Evolutionary conservation across 257 asterid genomes (phyloP), one percentile per base, ranked within the genome.

Genomic region (Nicotiana knightiana): DNA sequence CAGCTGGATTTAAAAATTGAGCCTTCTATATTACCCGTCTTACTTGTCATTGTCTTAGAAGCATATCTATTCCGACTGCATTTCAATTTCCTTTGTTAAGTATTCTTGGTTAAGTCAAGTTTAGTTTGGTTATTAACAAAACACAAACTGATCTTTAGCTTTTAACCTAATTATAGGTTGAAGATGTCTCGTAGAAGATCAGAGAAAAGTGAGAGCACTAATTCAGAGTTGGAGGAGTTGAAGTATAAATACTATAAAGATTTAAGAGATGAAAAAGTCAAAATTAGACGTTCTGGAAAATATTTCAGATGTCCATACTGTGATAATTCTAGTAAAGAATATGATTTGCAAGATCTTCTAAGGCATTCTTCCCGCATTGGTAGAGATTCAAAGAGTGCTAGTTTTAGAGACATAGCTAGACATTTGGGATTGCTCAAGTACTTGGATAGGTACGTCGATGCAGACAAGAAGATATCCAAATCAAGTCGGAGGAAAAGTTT

Each of bases 351-450:
- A n/a, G 97, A 90, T 85, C 91, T 95, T 82, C 88, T 85, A 79
- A 83, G 87, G 54, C 98, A 95, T 85, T 87, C 97, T 66, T 88
- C 89, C 82, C 91, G 97, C 81, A 88, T 95, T 67, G 89, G 89
- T 62, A 82, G 73, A 80, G 93, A 92, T 59, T 92, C 97, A 65
- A 92, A 70, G 82, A 89, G 93, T 89, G 92, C 96, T 13, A 91
- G 87, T 85, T 83, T 87, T 24, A 71, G 88, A 78, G 95, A 90
- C 46, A 90, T 82, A 87, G 98, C 94, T 77, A 89, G 83, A 82
- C 98, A 95, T 82, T 80, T 86, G 80, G 98, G 92, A 33, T 82
- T 95, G 82, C 89, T 87, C 6, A 89, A 86, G 84, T 95, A 92
- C 85, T 87, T 95, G 91, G 91, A 88, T 76, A 78, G 93, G 76